Evolutionary conservation across 306 rosid species (phyloP), one percentile per base, ranked within the genome.

Genomic region (Oxytropis ochrocephala): DNA sequence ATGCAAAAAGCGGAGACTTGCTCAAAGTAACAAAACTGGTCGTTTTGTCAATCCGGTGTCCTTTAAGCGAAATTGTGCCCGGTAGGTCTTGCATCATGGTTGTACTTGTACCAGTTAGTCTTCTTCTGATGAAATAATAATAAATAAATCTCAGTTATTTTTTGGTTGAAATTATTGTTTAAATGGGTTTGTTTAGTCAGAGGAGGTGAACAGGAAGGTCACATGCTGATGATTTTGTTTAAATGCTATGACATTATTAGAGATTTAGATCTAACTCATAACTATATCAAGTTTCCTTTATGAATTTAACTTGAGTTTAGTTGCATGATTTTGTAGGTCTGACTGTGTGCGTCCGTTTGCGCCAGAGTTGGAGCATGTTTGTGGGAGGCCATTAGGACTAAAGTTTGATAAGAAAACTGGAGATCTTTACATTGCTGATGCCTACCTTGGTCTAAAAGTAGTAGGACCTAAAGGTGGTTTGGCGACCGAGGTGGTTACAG

Each of bases 311-410:
- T n/a, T n/a, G 21, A 51, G 49, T 62, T 60, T 47, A 13, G 27
- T 48, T 75, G 46, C 59, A 2, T 50, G 66, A 32, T 79, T 77
- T 54, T 80, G 24, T 24, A 88, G 96, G 96, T 78, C 87, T 75
- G 78, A 67, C 11, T 94, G 98, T 33, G 47, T 67, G 6, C 85
- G 82, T 55, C 95, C 97, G 39, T 84, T 88, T 60, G 98, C 97
- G 18, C 97, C 74, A 33, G 94, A 94, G 50, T 29, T 86, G 85
- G 98, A 94, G 85, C 97, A 90, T 60, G 61, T 87, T 35, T 94
- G 98, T 73, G 98, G 97, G 75, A 85, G 97, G 69, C 98, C 97
- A 24, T 77, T 94, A 66, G 98, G 97, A 44, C 75, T 90, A 14
- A 84, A 74, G 48, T 94, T 90, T 44, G 89, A 88, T 30, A 84